Evolutionary conservation across 768 basidiomycete genomes (phyloP).

Genomic region (Pulveroboletus frians): DNA sequence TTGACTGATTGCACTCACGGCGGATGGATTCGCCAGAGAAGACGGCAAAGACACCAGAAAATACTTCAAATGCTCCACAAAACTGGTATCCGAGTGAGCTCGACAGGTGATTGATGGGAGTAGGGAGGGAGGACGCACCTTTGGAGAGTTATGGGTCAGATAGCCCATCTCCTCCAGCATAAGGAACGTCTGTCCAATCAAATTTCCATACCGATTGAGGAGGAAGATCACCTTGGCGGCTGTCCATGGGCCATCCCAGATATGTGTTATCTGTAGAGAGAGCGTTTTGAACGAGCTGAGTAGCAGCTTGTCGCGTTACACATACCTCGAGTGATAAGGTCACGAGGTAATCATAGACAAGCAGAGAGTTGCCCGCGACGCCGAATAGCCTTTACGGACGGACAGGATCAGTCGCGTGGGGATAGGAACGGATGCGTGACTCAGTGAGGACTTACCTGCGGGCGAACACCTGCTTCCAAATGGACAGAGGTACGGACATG

Average conservation of each 20-base stretch:
- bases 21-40: constrained; percentile 21
- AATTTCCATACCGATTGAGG: constrained; percentile 13
- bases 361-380: constrained; percentile 19
- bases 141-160: constrained; percentile 9
- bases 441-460: constrained; percentile 20
- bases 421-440: neutral
- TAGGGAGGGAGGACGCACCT: constrained; percentile 1
- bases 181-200: constrained; percentile 19
- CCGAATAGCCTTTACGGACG: constrained; percentile 1
- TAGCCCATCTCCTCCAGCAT: constrained; percentile 22
- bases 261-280: constrained; percentile 10
- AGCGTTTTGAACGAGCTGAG: neutral
- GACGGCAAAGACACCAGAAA: neutral
- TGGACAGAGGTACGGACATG: constrained; percentile 6
- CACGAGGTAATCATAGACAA: constrained; percentile 25
- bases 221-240: constrained; percentile 11
- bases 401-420: neutral
- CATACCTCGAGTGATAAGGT: constrained; percentile 26
- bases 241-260: constrained; percentile 18
- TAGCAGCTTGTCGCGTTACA: neutral
- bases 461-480: constrained; percentile 8
- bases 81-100: constrained; percentile 10
- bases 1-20: constrained; percentile 7
- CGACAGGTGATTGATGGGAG: neutral
- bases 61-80: constrained; percentile 4